These are phyloP conservation scores for Alternaria postmessia DNA, from an alignment of 2,329 filamentous ascomycete genomes.

Conservation along the genomic window DNA sequence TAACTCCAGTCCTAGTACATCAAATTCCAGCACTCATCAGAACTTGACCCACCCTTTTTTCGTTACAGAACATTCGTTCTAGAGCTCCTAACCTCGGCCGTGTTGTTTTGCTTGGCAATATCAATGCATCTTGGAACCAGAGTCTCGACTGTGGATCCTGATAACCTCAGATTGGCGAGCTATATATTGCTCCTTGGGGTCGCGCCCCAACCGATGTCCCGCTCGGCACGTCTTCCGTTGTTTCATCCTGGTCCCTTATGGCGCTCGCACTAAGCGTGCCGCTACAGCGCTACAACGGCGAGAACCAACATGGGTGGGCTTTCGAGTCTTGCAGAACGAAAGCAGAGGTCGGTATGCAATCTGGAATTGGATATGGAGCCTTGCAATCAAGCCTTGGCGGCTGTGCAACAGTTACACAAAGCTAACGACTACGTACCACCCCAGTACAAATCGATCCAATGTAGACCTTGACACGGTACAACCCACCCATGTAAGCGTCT, in stretches of 20 bases:
- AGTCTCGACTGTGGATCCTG: background rate
- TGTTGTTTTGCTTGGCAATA: background rate
- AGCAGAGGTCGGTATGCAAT: background rate
- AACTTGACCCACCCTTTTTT: background rate
- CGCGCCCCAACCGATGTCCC: slow-evolving; percentile 20
- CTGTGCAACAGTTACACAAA: background rate
- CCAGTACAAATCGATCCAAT: background rate
- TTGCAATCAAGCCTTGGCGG: background rate
- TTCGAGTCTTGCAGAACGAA: background rate
- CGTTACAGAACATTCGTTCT: background rate
- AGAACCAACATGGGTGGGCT: background rate
- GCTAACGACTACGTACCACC: background rate
- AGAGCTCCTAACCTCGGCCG: background rate
- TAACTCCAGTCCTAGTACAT: background rate
- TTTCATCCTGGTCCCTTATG: slow-evolving; percentile 17
- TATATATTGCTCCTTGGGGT: background rate
- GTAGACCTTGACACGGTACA: slow-evolving; percentile 4
- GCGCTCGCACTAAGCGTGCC: slow-evolving; percentile 12
- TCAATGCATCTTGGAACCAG: background rate
- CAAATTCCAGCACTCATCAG: background rate
- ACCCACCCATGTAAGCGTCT: slow-evolving; percentile 17
- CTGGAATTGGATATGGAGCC: background rate
- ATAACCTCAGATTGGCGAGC: background rate
- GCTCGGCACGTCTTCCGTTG: slow-evolving; percentile 21
- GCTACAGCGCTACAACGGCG: slow-evolving; percentile 6